Evolutionary conservation across 495 filamentous ascomycete genomes (phyloP), one percentile per base, ranked within the genome.

Genomic region (Paragyromitra xinjiangensis): DNA sequence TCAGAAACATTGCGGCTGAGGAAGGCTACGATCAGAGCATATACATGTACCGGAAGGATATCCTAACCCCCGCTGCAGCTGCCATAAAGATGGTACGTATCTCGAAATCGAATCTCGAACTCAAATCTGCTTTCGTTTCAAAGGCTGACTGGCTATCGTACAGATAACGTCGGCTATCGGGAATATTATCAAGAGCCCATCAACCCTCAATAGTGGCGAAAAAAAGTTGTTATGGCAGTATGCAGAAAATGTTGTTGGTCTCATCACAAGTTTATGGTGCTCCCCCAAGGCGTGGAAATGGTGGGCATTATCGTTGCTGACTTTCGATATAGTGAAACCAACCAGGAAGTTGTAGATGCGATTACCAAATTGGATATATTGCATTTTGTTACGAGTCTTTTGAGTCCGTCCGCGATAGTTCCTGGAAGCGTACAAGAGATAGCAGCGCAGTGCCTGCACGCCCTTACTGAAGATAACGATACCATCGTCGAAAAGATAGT

Each of bases 11-110:
- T 55, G 86, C 85, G 11, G 82, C 86, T 72, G 87, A 89, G 70
- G 89, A 91, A 77, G 88, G 90, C 69, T 83, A 84, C 6, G 88
- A 89, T 70, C 90, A 91, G 59, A 88, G 88, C 69, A 83, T 91
- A n/a, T 88, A 90, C 68, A 80, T 91, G 66, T 90, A 86, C 72
- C 82, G 89, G 63, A 83, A 87, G 42, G 88, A 90, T 80, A 81
- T 89, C 24, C 72, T 90, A 50, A 88, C 88, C 22, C 87, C 89
- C 19, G 84, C 88, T 59, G 83, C 86, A 59, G 85, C 86, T 82
- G 87, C 86, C 55, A 83, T 85, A 19, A 82, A 85, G 61, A 85
- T 84, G 69, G 88, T 90, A 81, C 83, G 45, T 11, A 58, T 48
- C 26, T 67, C 34, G 68, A 67, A 34, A 19, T 9, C 59, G 26